A percentile compares a stretch with the other conserved stretches of the same genome.
These are phyloP conservation scores for Francoa sonchifolia DNA, from an alignment of 441 rosid species.

Conservation along the genomic window DNA sequence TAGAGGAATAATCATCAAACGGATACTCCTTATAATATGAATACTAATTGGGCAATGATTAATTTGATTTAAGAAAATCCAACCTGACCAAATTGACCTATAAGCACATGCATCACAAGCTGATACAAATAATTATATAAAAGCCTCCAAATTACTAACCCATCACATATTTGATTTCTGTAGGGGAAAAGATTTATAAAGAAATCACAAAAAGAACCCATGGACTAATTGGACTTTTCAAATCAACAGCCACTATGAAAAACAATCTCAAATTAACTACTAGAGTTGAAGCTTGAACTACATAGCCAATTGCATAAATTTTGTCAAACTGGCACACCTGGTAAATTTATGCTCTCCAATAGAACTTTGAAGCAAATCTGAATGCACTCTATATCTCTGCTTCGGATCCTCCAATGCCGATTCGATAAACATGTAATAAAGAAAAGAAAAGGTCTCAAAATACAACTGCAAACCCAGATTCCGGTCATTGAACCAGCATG, in stretches of 20 bases:
- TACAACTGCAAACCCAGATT: slow-evolving; percentile 47
- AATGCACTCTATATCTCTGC: slow-evolving; percentile 45
- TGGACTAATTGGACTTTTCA: slow-evolving; percentile 3
- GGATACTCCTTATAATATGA: too few relatives aligned
- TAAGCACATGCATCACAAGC: background rate
- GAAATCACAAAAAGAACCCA: background rate
- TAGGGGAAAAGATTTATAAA: background rate
- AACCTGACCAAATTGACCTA: too few relatives aligned
- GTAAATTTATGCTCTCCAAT: slow-evolving; percentile 62
- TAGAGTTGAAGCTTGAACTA: background rate
- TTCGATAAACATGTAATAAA: slow-evolving; percentile 44
- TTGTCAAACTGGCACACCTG: slow-evolving; percentile 33
- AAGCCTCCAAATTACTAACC: background rate
- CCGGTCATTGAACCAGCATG: slow-evolving; percentile 27
- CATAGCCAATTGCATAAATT: background rate
- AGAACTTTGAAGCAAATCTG: slow-evolving; percentile 56
- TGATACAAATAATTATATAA: background rate
- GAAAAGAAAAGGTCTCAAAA: slow-evolving; percentile 79
- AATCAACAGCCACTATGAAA: background rate
- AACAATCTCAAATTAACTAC: background rate
- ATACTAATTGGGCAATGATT: too few relatives aligned
- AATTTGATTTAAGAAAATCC: too few relatives aligned
- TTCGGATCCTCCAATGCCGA: slow-evolving; percentile 26
- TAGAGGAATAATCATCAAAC: too few relatives aligned
- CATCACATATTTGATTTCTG: background rate